Evolutionary conservation across 768 basidiomycete genomes (phyloP), one percentile per base, ranked within the genome.

Genomic region (Clavaria fumosa): DNA sequence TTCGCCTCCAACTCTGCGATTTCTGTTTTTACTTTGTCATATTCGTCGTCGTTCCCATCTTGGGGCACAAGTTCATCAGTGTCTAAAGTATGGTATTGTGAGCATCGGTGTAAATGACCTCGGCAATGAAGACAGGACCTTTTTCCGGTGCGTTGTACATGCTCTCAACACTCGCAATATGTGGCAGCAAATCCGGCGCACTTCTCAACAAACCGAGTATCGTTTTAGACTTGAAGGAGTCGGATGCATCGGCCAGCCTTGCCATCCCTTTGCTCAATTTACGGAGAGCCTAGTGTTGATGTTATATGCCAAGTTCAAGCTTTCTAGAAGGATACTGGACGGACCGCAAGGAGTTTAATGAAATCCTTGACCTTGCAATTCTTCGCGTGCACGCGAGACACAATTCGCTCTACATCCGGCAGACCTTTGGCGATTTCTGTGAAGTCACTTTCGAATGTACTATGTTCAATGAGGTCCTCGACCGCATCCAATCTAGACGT

Each of bases 321-420:
- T 5, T 28, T 18, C 24, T 22, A 9, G 30, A 24, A 12, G 18
- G 9, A 10, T 15, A 32, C 7, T 9, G 21, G 23, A 48, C 62
- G 31, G 53, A 90, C 89, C 32, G 61, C 58, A 7, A 95, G 66
- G 17, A 93, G 81, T 52, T 78, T 84, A 45, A 80, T 53, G 53
- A 99, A 99, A 50, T 95, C 88, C 46, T 69, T 75, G 43, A 90
- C 72, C 53, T 73, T 79, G 58, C 85, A 85, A 40, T 76, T 83
- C 53, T 81, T 88, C 9, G 91, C 91, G 51, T 97, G 95, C 39
- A 97, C 82, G 24, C 95, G 79, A 7, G 90, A 90, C 7, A 99
- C 78, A 40, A 95, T 75, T 10, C 95, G 83, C 53, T 97, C 88
- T 6, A 93, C 68, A 54, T 97, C 93, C 4, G 90, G 90, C 5